phyloP scores from a whole-genome alignment of 192 early-diverging fungal genomes.

The Linderina pennispora region DNA sequence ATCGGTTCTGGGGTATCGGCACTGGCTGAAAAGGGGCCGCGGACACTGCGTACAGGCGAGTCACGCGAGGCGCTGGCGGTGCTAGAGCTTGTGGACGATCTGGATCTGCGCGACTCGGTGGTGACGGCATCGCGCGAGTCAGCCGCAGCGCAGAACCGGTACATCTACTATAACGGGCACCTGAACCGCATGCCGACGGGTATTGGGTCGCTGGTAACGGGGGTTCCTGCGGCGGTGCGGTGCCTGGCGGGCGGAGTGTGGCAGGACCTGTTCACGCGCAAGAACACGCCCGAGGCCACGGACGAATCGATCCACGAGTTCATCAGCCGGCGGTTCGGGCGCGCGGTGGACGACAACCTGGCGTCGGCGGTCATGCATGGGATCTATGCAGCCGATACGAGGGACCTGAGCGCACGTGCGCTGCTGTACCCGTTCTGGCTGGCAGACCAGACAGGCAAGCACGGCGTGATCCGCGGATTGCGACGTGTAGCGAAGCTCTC shows the following conservation, averaged over 20 bases:
- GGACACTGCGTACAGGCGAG: slow-evolving; percentile 72
- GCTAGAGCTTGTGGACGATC: slow-evolving; percentile 69
- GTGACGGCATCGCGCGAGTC: slow-evolving; percentile 56
- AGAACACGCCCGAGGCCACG: neutral
- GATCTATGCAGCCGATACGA: slow-evolving; percentile 87
- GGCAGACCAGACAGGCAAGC: slow-evolving; percentile 44
- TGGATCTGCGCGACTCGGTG: slow-evolving; percentile 56
- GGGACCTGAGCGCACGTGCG: slow-evolving; percentile 66
- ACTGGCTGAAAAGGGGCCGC: slow-evolving; percentile 75
- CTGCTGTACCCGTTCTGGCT: slow-evolving; percentile 69
- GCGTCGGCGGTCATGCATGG: slow-evolving; percentile 88
- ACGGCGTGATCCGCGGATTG: slow-evolving; percentile 23
- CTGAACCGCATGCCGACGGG: slow-evolving; percentile 66
- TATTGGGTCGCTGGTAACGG: slow-evolving; percentile 38
- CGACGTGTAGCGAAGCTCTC: slow-evolving; percentile 23
- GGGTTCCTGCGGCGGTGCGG: slow-evolving; percentile 52
- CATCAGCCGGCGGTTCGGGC: slow-evolving; percentile 70
- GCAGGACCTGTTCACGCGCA: slow-evolving; percentile 16
- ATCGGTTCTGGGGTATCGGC: slow-evolving; percentile 32
- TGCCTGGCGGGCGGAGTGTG: slow-evolving; percentile 51
- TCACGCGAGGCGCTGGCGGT: slow-evolving; percentile 59
- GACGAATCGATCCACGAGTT: slow-evolving; percentile 90
- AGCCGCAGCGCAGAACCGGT: slow-evolving; percentile 75
- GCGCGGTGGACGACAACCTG: slow-evolving; percentile 68
- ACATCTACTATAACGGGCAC: slow-evolving; percentile 63